These are phyloP conservation scores for Oryza glaberrima DNA, from an alignment of 176 grass and related monocot genomes.

Conservation along the genomic window DNA sequence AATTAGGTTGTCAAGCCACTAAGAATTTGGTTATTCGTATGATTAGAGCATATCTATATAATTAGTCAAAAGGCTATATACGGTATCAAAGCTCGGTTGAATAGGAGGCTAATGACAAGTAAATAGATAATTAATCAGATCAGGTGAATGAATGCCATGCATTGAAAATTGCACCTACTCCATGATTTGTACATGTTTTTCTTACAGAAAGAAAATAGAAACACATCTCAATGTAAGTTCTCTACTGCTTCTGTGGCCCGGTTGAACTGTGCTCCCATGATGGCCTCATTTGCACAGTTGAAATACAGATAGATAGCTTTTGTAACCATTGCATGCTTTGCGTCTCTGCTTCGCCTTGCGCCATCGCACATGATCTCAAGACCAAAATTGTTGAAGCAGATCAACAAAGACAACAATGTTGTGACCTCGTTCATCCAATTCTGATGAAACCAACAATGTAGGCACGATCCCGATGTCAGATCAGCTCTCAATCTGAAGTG, in stretches of 20 bases:
- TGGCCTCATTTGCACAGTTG: conserved; percentile 11
- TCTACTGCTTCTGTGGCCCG: not conserved
- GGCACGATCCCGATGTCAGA: not conserved
- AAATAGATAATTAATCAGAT: not conserved
- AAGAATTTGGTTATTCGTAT: not conserved
- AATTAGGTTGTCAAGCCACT: not conserved
- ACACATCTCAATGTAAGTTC: not conserved
- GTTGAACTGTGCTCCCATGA: not conserved
- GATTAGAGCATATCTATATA: not conserved
- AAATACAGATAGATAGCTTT: conserved; percentile 1
- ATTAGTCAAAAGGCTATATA: too few species aligned
- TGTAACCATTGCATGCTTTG: not conserved
- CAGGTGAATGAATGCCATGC: not conserved
- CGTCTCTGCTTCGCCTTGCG: not conserved
- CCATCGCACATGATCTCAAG: not conserved
- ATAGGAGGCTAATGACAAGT: not conserved
- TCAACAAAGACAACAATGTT: not conserved
- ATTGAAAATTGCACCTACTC: not conserved
- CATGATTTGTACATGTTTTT: not conserved
- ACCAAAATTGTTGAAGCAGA: conserved; percentile 3
- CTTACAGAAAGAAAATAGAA: not conserved
- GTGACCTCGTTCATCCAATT: not conserved
- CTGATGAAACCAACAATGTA: not conserved
- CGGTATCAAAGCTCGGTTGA: not conserved
- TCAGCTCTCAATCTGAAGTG: not conserved